Evolutionary conservation across 2,329 filamentous ascomycete species (phyloP), one percentile per base, ranked within the genome.

Genomic region (Exophiala sp.): DNA sequence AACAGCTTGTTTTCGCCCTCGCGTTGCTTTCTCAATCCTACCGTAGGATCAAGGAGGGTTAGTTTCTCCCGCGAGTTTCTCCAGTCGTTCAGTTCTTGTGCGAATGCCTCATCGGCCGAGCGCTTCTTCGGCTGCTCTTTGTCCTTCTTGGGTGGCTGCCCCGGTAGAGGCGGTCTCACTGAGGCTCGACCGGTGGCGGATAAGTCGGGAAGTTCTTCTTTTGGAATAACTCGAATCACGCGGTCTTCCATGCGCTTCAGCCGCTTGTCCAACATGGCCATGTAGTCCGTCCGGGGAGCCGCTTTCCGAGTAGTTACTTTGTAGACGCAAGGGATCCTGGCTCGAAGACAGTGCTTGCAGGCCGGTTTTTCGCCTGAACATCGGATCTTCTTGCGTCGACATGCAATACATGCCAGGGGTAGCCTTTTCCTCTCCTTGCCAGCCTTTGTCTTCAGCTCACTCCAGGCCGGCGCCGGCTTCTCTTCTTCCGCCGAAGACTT

Each of bases 351-450:
- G 70, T 97, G 93, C 68, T 95, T 96, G 75, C 93, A 98, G 0
- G 90, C 88, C 2, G 93, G 93, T 68, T 96, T 97, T 73, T 97
- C 93, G 51, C 93, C 93, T 0, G 91, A 97, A 66, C 93, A 98
- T 46, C 91, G 83, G 57, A 98, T 97, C 74, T 98, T 98, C 73
- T 98, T 98, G 63, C 93, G 80, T 27, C 93, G 81, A 64, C 93
- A 98, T 30, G 90, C 90, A 62, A 97, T 96, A 66, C 93, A 98
- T 13, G 93, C 93, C 45, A 97, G 74, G 2, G 93, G 93, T 27
- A 98, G 72, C 37, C 93, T 79, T 68, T 97, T 97, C 45, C 93
- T 81, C 67, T 97, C 93, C 68, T 97, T 98, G 13, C 93, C 93
- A 1, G 93, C 93, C 67, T 91, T 91, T 2, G 86, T 91, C 68